Percentiles rank a stretch among this genome's conserved stretches.
These are phyloP conservation scores for Bolboschoenoplectus hybrid DNA, from an alignment of 202 grass and related monocot genomes.

Conservation along the genomic window DNA sequence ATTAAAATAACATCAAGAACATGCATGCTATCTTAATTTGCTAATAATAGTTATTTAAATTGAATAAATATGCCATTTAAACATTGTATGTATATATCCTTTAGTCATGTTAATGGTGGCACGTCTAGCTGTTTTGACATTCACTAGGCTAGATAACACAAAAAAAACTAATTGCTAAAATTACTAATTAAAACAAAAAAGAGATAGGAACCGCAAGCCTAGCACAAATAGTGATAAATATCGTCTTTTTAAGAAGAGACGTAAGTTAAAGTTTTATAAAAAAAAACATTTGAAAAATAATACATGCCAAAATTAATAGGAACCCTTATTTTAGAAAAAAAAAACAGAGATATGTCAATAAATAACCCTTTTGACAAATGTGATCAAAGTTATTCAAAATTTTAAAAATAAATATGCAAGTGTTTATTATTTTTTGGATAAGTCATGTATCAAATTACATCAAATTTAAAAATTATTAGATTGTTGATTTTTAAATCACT, in stretches of 20 bases:
- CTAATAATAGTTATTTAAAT: neutral
- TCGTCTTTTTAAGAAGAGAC: too few relatives aligned
- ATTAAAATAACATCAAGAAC: neutral
- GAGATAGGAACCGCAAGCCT: too few relatives aligned
- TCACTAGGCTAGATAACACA: neutral
- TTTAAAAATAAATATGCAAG: neutral
- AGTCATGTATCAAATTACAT: neutral
- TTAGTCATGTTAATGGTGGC: neutral
- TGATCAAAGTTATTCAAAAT: neutral
- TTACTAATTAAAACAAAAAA: too few relatives aligned
- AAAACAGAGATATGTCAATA: neutral
- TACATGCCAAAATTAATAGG: too few relatives aligned
- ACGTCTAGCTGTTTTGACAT: neutral
- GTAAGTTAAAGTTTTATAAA: too few relatives aligned
- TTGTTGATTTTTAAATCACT: neutral
- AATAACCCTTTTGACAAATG: neutral
- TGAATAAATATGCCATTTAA: neutral
- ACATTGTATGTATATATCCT: neutral
- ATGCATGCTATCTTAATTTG: neutral
- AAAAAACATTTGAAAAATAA: too few relatives aligned
- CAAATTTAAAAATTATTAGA: neutral
- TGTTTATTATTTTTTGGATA: neutral
- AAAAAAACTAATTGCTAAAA: neutral
- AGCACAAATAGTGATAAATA: too few relatives aligned
- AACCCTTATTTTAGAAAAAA: too few relatives aligned